These are phyloP conservation scores for Dorcoceras hygrometricum DNA, from an alignment of 257 asterid genomes.

Conservation along the genomic window DNA sequence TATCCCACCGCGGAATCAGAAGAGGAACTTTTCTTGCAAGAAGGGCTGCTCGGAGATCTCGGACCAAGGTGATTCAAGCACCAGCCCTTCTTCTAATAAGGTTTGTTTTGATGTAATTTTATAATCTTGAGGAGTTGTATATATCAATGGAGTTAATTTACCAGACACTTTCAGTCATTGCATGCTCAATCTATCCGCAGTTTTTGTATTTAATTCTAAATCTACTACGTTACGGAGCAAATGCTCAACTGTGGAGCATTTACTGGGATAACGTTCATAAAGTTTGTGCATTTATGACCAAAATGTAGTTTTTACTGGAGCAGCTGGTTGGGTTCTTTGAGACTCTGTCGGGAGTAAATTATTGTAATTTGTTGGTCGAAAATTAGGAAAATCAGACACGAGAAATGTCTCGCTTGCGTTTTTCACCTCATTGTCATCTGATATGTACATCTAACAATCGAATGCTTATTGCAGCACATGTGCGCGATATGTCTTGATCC, in stretches of 20 bases:
- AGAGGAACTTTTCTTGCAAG: conserved; percentile 32
- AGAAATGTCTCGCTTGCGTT: not conserved
- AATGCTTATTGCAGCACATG: conserved; percentile 44
- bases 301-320: not conserved
- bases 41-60: conserved; percentile 34
- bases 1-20: conserved; percentile 33
- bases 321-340: not conserved
- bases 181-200: not conserved
- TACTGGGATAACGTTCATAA: no score
- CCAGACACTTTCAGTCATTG: not conserved
- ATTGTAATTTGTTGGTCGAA: not conserved
- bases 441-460: not conserved
- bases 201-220: not conserved
- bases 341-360: not conserved
- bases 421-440: not conserved
- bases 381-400: not conserved
- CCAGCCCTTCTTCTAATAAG: conserved; percentile 50
- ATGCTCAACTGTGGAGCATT: not conserved
- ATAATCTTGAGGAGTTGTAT: conserved; percentile 2
- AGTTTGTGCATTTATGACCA: no score
- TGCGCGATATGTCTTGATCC: conserved; percentile 89
- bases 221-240: not conserved
- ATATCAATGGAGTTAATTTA: not conserved
- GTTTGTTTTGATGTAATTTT: conserved; percentile 26
- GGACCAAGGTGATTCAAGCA: conserved; percentile 30